Base-by-base conservation (phyloP, 108 stramenopile species). In the Skeletonema tropicum region DNA sequence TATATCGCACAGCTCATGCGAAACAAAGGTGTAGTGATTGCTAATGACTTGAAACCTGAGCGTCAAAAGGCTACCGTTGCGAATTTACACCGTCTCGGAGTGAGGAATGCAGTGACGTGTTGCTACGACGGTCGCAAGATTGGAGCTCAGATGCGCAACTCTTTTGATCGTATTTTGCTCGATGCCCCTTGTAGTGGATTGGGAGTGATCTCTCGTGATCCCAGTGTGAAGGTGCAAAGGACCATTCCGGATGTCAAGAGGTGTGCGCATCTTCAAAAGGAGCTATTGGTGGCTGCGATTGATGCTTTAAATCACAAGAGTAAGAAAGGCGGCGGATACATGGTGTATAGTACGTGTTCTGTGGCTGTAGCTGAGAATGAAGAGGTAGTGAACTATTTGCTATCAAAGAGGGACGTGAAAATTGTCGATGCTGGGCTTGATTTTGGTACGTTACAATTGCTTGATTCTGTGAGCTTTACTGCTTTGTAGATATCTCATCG, bases 171-270 rank as follows among this genome's bases (percentile, higher is more conserved):
- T 12, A 94, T 97, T 12, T 85, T 99, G 64, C 87, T 99, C 36
- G 99, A 99, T 84, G 98, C 99, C 7, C 99, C 99, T 8, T 99
- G 99, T 82, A 92, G 94, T 39, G 99, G 99, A 41, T 82, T 99
- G 42, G 98, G 99, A 23, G 97, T 99, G 62, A 98, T 99, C 70
- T 90, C 94, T 76, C 93, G 98, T 19, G 99, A 99, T 79, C 98
- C 93, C 12, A 92, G 91, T 61, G 96, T 98, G 59, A 99, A 99
- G 84, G 92, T 98, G 11, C 97, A 97, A 73, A 87, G 98, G 15
- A 97, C 97, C 2, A 85, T 97, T 38, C 74, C 85, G 6, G 99
- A 99, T 79, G 93, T 99, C 48, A 76, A 88, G 52, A 92, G 89
- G 30, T 92, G 91, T 29, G 96, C 93, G 10, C 95, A 97, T 80